These are phyloP conservation scores for Phytophthora boehmeriae DNA, from an alignment of 352 stramenopile species.

Conservation along the genomic window DNA sequence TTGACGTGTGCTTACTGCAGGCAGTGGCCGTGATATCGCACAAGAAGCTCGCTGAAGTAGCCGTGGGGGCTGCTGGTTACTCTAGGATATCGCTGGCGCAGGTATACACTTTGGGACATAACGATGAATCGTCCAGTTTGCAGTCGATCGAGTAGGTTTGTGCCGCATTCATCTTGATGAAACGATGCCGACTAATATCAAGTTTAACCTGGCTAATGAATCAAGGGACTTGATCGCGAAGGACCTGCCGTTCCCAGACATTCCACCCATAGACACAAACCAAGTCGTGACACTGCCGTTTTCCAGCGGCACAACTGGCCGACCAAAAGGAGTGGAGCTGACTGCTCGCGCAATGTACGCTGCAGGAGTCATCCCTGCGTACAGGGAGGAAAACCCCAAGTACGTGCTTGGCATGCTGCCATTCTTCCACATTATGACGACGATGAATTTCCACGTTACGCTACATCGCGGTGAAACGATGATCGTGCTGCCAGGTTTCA, in stretches of 20 bases:
- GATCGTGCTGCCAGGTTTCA: slow-evolving; percentile 88
- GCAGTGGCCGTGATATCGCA: slow-evolving; percentile 33
- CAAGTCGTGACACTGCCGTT: slow-evolving; percentile 69
- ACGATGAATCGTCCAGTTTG: not conserved
- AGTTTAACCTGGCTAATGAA: no score
- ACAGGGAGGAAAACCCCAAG: slow-evolving; percentile 26
- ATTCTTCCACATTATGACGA: slow-evolving; percentile 95
- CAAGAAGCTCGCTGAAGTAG: slow-evolving; percentile 22
- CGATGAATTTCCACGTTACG: slow-evolving; percentile 73
- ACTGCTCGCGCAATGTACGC: slow-evolving; percentile 76
- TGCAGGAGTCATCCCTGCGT: slow-evolving; percentile 71
- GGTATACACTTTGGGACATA: slow-evolving; percentile 32
- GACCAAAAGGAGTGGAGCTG: slow-evolving; percentile 89
- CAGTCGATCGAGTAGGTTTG: slow-evolving; percentile 43
- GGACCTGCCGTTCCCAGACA: slow-evolving; percentile 5
- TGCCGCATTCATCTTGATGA: no score
- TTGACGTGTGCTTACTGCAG: slow-evolving; percentile 12
- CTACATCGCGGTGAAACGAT: slow-evolving; percentile 73
- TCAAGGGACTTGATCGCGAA: slow-evolving; percentile 15
- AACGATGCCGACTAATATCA: no score
- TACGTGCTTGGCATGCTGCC: slow-evolving; percentile 68
- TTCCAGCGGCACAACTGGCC: slow-evolving; percentile 90
- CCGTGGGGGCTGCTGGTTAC: slow-evolving; percentile 23
- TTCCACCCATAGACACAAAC: slow-evolving; percentile 11
- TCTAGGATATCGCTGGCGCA: not conserved